phyloP scores from a whole-genome alignment of 208 protist genomes.

The Crithidia expoeki region DNA sequence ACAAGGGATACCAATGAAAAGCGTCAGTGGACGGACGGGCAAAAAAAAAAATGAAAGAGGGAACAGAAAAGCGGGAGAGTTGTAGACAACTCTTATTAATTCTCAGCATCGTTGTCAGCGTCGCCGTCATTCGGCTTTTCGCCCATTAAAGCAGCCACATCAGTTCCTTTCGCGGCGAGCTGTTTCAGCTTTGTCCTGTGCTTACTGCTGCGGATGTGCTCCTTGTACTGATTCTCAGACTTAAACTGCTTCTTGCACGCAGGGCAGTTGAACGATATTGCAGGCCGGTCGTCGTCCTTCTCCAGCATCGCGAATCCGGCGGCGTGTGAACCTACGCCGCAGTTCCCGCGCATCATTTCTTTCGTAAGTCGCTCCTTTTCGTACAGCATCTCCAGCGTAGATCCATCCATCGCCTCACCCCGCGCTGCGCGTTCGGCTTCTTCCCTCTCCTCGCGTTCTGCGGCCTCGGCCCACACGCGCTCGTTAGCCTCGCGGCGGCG shows the following conservation, averaged over 20 bases:
- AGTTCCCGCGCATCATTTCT: conserved; percentile 57
- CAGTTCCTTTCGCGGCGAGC: conserved; percentile 74
- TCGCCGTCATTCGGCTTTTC: conserved; percentile 19
- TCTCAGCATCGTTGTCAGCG: background rate
- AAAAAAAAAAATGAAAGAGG: conserved; percentile 19
- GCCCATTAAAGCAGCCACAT: conserved; percentile 76
- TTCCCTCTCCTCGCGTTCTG: conserved; percentile 79
- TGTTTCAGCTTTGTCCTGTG: conserved; percentile 91
- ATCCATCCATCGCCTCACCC: conserved; percentile 79
- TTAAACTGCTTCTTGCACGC: conserved; percentile 92
- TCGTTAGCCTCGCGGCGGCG: conserved; percentile 78
- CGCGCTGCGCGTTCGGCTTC: conserved; percentile 68
- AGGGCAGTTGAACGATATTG: conserved; percentile 63
- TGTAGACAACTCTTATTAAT: too few species aligned
- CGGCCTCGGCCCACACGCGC: conserved; percentile 80
- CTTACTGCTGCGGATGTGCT: conserved; percentile 89
- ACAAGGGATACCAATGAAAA: too few species aligned
- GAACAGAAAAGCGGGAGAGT: background rate
- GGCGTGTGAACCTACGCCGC: conserved; percentile 40
- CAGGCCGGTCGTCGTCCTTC: conserved; percentile 28
- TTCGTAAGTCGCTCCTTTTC: conserved; percentile 78
- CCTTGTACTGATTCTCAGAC: conserved; percentile 78
- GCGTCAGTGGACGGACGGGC: background rate
- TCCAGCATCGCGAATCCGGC: conserved; percentile 79
- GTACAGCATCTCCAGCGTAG: conserved; percentile 84